Percentiles rank a stretch among this genome's conserved stretches.
Conservation (phyloP, 2,329 filamentous ascomycete species). For the Tolypocladium capitatum region DNA sequence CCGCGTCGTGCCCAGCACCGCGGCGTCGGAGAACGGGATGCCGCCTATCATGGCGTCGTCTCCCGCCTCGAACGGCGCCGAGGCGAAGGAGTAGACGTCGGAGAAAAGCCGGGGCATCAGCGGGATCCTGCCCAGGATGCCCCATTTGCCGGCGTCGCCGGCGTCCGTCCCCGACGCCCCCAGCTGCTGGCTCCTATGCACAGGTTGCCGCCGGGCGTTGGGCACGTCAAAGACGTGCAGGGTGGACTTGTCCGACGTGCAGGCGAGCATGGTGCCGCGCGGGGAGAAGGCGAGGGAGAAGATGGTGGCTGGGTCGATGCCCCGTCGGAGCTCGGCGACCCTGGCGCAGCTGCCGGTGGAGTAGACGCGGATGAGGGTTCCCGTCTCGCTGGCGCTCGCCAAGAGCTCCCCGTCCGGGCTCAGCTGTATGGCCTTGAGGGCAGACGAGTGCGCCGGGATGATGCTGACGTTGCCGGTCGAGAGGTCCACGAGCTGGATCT, state of each 20-base stretch:
- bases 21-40: conserved; percentile 27
- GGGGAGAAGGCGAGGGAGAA: conserved; percentile 84
- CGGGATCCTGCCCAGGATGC: conserved; percentile 69
- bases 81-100: conserved; percentile 77
- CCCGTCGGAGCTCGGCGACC: conserved; percentile 72
- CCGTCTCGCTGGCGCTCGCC: conserved; percentile 82
- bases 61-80: conserved; percentile 68
- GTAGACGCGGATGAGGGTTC: conserved; percentile 80
- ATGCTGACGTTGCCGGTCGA: conserved; percentile 76
- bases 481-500: conserved; percentile 78
- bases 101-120: conserved; percentile 78
- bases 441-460: conserved; percentile 75
- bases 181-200: conserved; percentile 17
- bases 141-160: conserved; percentile 65
- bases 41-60: conserved; percentile 48
- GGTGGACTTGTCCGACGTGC: conserved; percentile 93
- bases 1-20: conserved; percentile 36
- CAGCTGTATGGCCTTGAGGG: conserved; percentile 65
- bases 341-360: conserved; percentile 67
- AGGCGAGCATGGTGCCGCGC: conserved; percentile 65
- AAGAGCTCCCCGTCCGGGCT: conserved; percentile 69
- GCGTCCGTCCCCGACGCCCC: conserved; percentile 15
- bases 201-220: conserved; percentile 30
- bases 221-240: conserved; percentile 87
- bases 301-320: conserved; percentile 76